Evolutionary conservation across 1,284 basidiomycete species (phyloP).

Genomic region (Irpex sp.): DNA sequence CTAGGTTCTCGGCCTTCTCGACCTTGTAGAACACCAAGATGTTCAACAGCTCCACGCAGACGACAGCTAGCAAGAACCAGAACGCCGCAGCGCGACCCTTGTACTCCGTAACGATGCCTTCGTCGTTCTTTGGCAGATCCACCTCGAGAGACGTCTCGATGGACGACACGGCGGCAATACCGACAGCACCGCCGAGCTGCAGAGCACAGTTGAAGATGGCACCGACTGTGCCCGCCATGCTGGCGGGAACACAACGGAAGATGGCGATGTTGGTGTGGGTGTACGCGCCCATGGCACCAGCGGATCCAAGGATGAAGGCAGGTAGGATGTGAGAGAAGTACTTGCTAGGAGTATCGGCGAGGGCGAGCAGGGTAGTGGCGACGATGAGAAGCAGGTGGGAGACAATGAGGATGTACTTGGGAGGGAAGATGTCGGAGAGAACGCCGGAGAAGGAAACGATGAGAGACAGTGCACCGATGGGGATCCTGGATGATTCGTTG

Average conservation of each 20-base stretch:
- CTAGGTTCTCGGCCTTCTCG: slow-evolving; percentile 5
- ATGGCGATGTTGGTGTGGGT: slow-evolving; percentile 43
- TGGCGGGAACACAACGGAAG: slow-evolving; percentile 42
- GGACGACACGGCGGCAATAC: slow-evolving; percentile 41
- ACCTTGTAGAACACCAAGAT: slow-evolving; percentile 36
- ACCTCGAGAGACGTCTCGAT: slow-evolving; percentile 44
- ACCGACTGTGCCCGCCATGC: slow-evolving; percentile 49
- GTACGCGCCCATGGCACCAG: slow-evolving; percentile 32
- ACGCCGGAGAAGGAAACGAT: slow-evolving; percentile 35
- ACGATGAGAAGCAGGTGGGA: slow-evolving; percentile 35
- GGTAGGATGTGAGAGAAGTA: slow-evolving; percentile 49
- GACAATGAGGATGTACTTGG: slow-evolving; percentile 42
- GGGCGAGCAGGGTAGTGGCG: slow-evolving; percentile 40
- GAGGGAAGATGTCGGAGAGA: slow-evolving; percentile 33
- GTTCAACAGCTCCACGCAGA: slow-evolving; percentile 30
- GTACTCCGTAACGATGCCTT: slow-evolving; percentile 21
- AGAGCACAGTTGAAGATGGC: slow-evolving; percentile 54
- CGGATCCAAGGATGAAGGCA: slow-evolving; percentile 43
- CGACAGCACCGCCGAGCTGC: slow-evolving; percentile 49
- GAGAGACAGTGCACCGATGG: slow-evolving; percentile 37
- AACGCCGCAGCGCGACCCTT: slow-evolving; percentile 42
- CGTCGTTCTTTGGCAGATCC: slow-evolving; percentile 22
- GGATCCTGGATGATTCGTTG: slow-evolving; percentile 30
- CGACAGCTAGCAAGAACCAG: slow-evolving; percentile 46
- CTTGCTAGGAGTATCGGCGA: slow-evolving; percentile 35